Percentiles rank a stretch among this genome's conserved stretches.
phyloP scores from a whole-genome alignment of 495 filamentous ascomycete species.

The Aspergillus ellipticus region DNA sequence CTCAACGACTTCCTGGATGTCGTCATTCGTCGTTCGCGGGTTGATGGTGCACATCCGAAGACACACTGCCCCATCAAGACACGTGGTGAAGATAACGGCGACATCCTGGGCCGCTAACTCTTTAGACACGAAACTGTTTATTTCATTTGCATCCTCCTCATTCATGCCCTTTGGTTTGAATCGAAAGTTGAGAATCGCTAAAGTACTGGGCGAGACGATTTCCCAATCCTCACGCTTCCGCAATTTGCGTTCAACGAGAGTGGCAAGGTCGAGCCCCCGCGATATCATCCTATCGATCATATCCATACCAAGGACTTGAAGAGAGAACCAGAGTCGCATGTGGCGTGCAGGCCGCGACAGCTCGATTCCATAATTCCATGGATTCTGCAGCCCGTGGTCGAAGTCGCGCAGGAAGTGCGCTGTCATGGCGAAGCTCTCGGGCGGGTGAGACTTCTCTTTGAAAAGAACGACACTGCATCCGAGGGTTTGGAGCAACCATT shows the following conservation, averaged over 20 bases:
- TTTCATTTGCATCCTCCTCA: not conserved
- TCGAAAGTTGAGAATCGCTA: slow-evolving; percentile 3
- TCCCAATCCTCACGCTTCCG: not conserved
- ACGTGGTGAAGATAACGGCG: slow-evolving; percentile 1
- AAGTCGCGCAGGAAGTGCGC: not conserved
- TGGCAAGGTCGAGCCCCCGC: not conserved
- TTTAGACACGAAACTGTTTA: not conserved
- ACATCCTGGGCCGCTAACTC: not conserved
- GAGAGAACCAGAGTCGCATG: slow-evolving; percentile 8
- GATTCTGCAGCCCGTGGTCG: not conserved
- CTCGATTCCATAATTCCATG: not conserved
- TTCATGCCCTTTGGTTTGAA: not conserved
- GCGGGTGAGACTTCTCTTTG: not conserved
- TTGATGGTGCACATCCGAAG: slow-evolving; percentile 13
- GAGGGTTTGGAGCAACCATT: slow-evolving; percentile 31
- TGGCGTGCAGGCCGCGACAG: slow-evolving; percentile 3
- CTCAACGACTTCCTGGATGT: not conserved
- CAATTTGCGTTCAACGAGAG: not conserved
- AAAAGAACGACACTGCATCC: not conserved
- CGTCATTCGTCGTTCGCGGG: slow-evolving; percentile 2
- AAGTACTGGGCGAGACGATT: not conserved
- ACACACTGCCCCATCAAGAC: not conserved
- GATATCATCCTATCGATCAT: slow-evolving; percentile 1
- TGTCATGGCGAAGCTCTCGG: not conserved
- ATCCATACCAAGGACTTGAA: slow-evolving; percentile 4